Evolutionary conservation across 169 alveolate genomes (phyloP).

Genomic region (Plasmodium berghei): DNA sequence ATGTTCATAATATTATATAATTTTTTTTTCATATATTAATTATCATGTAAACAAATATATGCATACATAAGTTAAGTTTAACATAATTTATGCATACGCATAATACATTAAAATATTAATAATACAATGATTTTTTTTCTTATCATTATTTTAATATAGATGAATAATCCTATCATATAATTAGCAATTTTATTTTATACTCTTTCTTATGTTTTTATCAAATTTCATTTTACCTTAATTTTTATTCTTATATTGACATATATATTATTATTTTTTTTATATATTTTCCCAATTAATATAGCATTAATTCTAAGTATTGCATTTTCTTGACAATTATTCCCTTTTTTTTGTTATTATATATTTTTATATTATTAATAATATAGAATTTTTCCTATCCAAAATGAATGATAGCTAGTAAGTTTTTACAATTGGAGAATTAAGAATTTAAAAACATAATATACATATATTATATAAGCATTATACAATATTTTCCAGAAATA

Average conservation of each 20-base stretch:
- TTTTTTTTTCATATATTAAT: neutral
- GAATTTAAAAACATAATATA: neutral
- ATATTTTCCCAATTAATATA: neutral
- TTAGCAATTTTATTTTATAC: neutral
- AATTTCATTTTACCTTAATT: slow-evolving; percentile 5
- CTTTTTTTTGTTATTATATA: slow-evolving; percentile 26
- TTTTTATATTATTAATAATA: slow-evolving; percentile 18
- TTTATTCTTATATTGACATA: neutral
- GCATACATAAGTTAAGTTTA: neutral
- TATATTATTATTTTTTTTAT: slow-evolving; percentile 6
- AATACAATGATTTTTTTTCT: neutral
- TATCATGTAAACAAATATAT: neutral
- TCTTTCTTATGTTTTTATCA: neutral
- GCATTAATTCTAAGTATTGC: slow-evolving; percentile 18
- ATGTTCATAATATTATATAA: slow-evolving; percentile 16
- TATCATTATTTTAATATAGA: slow-evolving; percentile 2
- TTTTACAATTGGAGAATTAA: slow-evolving; percentile 3
- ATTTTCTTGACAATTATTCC: slow-evolving; percentile 9
- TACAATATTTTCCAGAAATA: neutral
- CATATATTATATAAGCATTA: neutral
- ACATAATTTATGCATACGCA: neutral
- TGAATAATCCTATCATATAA: neutral
- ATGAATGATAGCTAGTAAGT: slow-evolving; percentile 70
- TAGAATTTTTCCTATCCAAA: slow-evolving; percentile 42
- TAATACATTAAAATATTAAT: neutral